These are phyloP conservation scores for Calycina herbarum DNA, from an alignment of 2,329 filamentous ascomycete species.

Conservation along the genomic window DNA sequence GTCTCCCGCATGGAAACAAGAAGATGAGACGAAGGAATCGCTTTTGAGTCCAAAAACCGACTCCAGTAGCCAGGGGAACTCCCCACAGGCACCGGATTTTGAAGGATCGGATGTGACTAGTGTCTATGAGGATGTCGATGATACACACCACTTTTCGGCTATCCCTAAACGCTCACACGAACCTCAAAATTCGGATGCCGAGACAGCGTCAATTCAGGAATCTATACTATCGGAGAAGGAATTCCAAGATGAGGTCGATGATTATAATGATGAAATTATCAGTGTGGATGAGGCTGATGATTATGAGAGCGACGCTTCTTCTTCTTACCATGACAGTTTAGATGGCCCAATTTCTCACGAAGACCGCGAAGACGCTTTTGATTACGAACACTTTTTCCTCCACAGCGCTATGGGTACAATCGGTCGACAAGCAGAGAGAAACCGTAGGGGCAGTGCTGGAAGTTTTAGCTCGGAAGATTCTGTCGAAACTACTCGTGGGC, in stretches of 20 bases:
- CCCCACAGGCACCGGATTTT: slow-evolving; percentile 20
- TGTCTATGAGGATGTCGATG: slow-evolving; percentile 35
- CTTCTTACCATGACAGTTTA: slow-evolving; percentile 61
- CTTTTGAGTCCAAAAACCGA: slow-evolving; percentile 5
- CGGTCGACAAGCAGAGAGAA: slow-evolving; percentile 50
- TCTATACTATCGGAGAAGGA: slow-evolving; percentile 22
- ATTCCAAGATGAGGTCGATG: slow-evolving; percentile 40
- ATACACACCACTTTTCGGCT: slow-evolving; percentile 18
- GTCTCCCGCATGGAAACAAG: slow-evolving; percentile 29
- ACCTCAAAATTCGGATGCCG: slow-evolving; percentile 16
- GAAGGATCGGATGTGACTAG: slow-evolving; percentile 31
- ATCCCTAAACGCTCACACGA: slow-evolving; percentile 16
- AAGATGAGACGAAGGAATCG: slow-evolving; percentile 16
- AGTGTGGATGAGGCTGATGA: slow-evolving; percentile 40
- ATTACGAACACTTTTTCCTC: slow-evolving; percentile 94
- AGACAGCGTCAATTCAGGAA: slow-evolving; percentile 15
- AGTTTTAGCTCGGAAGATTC: slow-evolving; percentile 62
- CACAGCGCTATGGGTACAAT: slow-evolving; percentile 87
- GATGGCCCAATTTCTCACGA: slow-evolving; percentile 74
- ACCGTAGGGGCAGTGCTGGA: slow-evolving; percentile 47
- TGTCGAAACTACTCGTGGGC: slow-evolving; percentile 60
- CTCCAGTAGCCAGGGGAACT: slow-evolving; percentile 2
- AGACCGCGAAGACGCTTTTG: slow-evolving; percentile 91
- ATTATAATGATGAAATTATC: slow-evolving; percentile 41
- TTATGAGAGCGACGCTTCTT: slow-evolving; percentile 57